Conservation (phyloP, 768 basidiomycete genomes). For the Fistulinella prunicolor region DNA sequence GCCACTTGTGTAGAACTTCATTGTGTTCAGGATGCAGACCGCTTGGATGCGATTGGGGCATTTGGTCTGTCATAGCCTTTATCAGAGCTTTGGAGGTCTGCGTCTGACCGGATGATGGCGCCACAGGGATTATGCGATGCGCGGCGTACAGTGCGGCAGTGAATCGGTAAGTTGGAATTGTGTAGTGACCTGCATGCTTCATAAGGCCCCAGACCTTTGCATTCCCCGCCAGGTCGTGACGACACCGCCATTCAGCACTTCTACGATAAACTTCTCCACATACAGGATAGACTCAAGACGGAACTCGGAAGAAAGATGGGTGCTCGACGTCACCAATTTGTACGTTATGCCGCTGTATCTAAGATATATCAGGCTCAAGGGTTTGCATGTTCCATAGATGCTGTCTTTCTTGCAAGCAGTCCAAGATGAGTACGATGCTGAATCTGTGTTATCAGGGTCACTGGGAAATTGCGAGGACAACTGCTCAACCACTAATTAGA, state of each 20-base stretch:
- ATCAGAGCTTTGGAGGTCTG: not conserved
- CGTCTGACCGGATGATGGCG: not conserved
- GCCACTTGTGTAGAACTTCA: conserved; percentile 70
- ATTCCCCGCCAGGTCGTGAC: conserved; percentile 47
- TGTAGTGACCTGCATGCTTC: not conserved
- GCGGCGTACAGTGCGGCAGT: conserved; percentile 59
- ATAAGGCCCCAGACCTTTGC: conserved; percentile 35
- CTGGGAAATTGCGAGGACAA: not conserved
- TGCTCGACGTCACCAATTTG: conserved; percentile 67
- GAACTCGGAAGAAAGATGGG: conserved; percentile 65
- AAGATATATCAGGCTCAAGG: conserved; percentile 3
- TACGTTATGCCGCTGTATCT: conserved; percentile 35
- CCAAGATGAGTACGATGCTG: conserved; percentile 47
- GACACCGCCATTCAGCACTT: conserved; percentile 78
- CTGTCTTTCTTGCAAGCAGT: conserved; percentile 58
- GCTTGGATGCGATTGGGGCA: conserved; percentile 78
- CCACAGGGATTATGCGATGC: conserved; percentile 62
- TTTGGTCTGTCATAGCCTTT: conserved; percentile 48
- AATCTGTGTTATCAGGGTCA: not conserved
- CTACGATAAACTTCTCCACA: conserved; percentile 78
- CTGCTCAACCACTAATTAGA: not conserved
- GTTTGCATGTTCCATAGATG: conserved; percentile 42
- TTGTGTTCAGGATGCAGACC: conserved; percentile 79
- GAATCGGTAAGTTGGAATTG: conserved; percentile 40
- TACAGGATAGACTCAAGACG: conserved; percentile 76